Evolutionary conservation across 208 protist genomes (phyloP).

Genomic region (Trichomonas tenax): DNA sequence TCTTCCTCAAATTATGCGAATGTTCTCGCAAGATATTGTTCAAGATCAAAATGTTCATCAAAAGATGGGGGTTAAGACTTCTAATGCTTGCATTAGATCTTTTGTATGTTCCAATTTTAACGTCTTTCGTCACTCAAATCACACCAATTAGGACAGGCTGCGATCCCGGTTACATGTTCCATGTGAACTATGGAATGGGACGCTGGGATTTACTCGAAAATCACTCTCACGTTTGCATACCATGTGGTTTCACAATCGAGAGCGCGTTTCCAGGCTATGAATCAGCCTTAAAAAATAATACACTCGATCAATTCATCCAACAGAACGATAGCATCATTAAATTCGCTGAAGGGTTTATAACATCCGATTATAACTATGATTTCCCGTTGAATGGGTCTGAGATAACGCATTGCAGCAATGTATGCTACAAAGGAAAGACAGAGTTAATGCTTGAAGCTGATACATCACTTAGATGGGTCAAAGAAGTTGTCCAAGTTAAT

Average conservation of each 20-base stretch:
- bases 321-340: too few relatives aligned
- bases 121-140: background rate
- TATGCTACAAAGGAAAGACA: background rate
- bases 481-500: background rate
- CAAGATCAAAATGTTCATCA: background rate
- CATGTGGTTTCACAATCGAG: background rate
- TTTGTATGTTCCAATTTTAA: background rate
- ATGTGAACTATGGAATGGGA: background rate
- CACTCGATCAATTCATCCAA: background rate
- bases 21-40: background rate
- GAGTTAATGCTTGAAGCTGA: background rate
- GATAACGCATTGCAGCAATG: background rate
- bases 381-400: background rate
- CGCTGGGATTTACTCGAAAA: background rate
- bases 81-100: background rate
- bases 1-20: background rate
- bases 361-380: too few relatives aligned
- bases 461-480: background rate
- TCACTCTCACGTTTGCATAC: background rate
- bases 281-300: too few relatives aligned
- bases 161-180: background rate
- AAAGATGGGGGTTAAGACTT: background rate
- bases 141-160: too few relatives aligned
- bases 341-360: background rate
- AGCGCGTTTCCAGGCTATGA: background rate